Evolutionary conservation across 2,329 filamentous ascomycete species (phyloP).

Genomic region (Neofusicoccum laricinum): DNA sequence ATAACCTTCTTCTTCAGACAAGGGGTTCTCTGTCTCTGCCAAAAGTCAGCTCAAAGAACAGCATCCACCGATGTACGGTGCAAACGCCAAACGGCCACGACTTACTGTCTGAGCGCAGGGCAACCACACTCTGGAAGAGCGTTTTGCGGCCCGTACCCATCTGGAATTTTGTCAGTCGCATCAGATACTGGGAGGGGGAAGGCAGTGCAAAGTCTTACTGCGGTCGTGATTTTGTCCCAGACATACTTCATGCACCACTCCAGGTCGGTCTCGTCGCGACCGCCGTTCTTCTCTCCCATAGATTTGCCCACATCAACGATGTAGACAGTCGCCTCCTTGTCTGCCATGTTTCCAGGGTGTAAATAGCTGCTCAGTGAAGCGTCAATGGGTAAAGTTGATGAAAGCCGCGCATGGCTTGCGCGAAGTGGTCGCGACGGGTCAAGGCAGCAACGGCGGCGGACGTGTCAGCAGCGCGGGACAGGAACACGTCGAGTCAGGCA

Average conservation of each 20-base stretch:
- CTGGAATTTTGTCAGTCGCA: conserved; percentile 27
- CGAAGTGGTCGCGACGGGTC: neutral
- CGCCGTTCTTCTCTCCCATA: conserved; percentile 72
- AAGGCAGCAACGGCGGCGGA: conserved; percentile 15
- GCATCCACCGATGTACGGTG: neutral
- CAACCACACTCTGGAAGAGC: conserved; percentile 73
- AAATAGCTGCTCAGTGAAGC: neutral
- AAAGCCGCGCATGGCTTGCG: neutral
- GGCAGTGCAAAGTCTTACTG: conserved; percentile 50
- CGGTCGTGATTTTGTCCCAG: conserved; percentile 86
- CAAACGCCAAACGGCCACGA: neutral
- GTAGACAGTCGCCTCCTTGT: conserved; percentile 91
- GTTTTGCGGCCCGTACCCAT: conserved; percentile 70
- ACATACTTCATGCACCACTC: conserved; percentile 89
- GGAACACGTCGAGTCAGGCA: neutral
- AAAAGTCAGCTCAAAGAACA: neutral
- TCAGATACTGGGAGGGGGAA: neutral
- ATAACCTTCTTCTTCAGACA: conserved; percentile 69
- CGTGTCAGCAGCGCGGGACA: neutral
- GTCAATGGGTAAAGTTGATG: neutral
- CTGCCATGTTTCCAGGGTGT: conserved; percentile 61
- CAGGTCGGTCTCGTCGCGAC: conserved; percentile 73
- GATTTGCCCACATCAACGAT: conserved; percentile 83
- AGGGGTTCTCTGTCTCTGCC: conserved; percentile 63
- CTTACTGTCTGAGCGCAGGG: conserved; percentile 70